Base-by-base conservation (phyloP, 768 basidiomycete species). In the Jaapia argillacea region DNA sequence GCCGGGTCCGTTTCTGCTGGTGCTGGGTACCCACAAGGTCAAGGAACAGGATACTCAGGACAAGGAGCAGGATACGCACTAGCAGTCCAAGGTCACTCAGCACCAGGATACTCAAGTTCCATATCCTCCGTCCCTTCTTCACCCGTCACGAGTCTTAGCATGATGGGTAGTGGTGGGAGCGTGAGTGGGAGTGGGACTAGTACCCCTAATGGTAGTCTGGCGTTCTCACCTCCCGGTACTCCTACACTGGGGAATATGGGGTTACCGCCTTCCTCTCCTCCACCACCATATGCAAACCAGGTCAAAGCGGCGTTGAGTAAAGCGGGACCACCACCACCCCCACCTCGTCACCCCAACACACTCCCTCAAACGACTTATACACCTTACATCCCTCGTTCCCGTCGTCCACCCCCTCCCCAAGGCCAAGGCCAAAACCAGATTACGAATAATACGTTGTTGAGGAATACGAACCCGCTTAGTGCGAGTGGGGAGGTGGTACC, bases 351-450 rank as follows among this genome's bases (percentile, higher is more conserved):
- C 45, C 71, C 77, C 1, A 57, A 70, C 10, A 59, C 75, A 26
- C 55, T 61, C 6, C 65, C 64, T 4, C 82, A 81, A 52, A 88
- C 82, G 13, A 88, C 84, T 1, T 88, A 87, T 55, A 88, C 86
- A 3, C 85, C 86, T 0, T 89, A 89, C 53, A 79, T 90, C 6
- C 85, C 86, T 0, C 73, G 79, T 37, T 60, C 80, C 13, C 70
- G 72, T 46, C 72, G 79, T 26, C 66, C 60, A 2, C 10, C 10
- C 16, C 28, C 28, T 10, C n/a, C n/a, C n/a, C n/a, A n/a, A n/a
- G n/a, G n/a, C n/a, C 28, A 33, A 16, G 28, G 10, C 10, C 28
- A 10, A 16, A 33, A 16, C 16, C 10, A 33, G 16, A 33, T 33
- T 16, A 33, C 10, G 10, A 33, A 10, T 16, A 33, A 33, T 16